A percentile compares a stretch with the other conserved stretches of the same genome.
Conservation (phyloP, 192 early-diverging fungal species). For the Thamnidium elegans region DNA sequence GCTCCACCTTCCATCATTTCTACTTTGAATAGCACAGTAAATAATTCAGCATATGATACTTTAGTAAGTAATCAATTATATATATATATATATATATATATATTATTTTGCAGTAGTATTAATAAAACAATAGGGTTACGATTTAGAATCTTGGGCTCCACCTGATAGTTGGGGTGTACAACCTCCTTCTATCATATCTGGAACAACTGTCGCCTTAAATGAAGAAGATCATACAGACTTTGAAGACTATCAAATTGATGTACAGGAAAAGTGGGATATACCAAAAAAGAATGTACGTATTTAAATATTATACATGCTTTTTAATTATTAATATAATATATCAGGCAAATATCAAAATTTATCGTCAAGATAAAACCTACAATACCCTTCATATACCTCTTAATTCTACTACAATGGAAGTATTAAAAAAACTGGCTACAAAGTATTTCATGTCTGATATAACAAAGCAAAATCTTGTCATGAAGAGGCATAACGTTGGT, state of each 20-base stretch:
- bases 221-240: constrained; percentile 29
- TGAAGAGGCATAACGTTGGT: constrained; percentile 27
- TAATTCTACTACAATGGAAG: constrained; percentile 65
- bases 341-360: constrained; percentile 69
- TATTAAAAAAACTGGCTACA: constrained; percentile 70
- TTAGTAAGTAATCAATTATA: neutral
- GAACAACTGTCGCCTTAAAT: constrained; percentile 18
- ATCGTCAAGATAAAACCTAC: constrained; percentile 76
- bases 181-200: constrained; percentile 24
- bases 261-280: constrained; percentile 18
- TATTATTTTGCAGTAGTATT: neutral
- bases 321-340: neutral
- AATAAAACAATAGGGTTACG: constrained; percentile 7
- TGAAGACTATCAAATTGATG: constrained; percentile 33
- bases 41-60: too few species aligned
- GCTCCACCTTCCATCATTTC: neutral
- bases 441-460: constrained; percentile 83
- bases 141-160: constrained; percentile 43
- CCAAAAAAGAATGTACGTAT: constrained; percentile 25
- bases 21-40: neutral
- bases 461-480: constrained; percentile 29
- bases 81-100: neutral
- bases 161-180: constrained; percentile 73
- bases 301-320: neutral
- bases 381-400: constrained; percentile 70